Evolutionary conservation across 192 early-diverging fungal species (phyloP).

Genomic region (Gamsiella multidivaricata): DNA sequence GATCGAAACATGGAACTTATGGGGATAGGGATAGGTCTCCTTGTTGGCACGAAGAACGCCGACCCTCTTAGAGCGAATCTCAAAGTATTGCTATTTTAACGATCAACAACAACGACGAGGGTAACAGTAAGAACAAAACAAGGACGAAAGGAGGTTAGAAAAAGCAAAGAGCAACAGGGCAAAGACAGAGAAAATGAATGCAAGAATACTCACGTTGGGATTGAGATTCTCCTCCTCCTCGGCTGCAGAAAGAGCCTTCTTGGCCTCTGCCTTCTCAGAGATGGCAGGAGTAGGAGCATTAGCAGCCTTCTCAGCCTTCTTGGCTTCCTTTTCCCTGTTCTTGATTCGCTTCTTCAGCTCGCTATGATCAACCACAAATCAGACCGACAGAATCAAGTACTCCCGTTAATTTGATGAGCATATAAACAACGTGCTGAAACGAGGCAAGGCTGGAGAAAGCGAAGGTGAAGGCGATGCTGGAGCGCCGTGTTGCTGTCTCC

Average conservation of each 20-base stretch:
- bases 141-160: background rate
- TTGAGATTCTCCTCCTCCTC: slow-evolving; percentile 86
- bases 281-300: slow-evolving; percentile 65
- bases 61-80: slow-evolving; percentile 90
- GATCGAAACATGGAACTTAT: slow-evolving; percentile 96
- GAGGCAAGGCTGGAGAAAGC: background rate
- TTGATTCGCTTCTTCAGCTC: slow-evolving; percentile 94
- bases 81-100: slow-evolving; percentile 96
- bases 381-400: background rate
- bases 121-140: background rate
- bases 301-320: slow-evolving; percentile 72
- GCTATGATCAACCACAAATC: slow-evolving; percentile 52
- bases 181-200: background rate
- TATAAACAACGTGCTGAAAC: background rate
- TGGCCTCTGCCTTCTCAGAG: slow-evolving; percentile 54
- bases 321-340: slow-evolving; percentile 89
- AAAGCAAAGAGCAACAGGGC: background rate
- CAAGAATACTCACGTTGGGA: slow-evolving; percentile 72
- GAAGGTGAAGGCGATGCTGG: no score
- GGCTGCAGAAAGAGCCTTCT: slow-evolving; percentile 67
- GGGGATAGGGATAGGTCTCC: slow-evolving; percentile 94
- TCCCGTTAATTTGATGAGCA: no score
- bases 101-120: no score
- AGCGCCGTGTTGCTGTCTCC: no score
- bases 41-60: slow-evolving; percentile 83